Conservation (phyloP, 2,329 filamentous ascomycete species). For the Cercospora berteroae region DNA sequence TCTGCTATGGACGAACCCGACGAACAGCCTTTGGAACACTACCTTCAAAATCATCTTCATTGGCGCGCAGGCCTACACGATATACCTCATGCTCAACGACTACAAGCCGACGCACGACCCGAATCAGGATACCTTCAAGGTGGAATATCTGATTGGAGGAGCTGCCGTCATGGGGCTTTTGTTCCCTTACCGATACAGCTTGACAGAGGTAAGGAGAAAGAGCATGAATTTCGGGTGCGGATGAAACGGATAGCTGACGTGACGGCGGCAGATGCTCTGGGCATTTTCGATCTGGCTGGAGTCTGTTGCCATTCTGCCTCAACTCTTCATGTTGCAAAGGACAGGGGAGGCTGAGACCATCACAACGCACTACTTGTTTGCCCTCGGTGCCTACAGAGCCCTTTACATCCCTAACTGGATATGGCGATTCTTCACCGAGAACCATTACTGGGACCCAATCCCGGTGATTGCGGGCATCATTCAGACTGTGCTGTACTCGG, state of each 20-base stretch:
- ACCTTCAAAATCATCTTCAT: conserved; percentile 97
- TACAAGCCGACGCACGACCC: conserved; percentile 98
- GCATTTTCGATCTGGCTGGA: conserved; percentile 98
- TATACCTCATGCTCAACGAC: conserved; percentile 96
- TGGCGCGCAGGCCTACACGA: conserved; percentile 81
- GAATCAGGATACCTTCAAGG: conserved; percentile 94
- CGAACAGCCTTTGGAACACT: conserved; percentile 72
- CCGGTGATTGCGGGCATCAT: conserved; percentile 84
- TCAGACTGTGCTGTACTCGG: conserved; percentile 93
- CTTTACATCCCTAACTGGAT: conserved; percentile 99
- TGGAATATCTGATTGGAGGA: conserved; percentile 86
- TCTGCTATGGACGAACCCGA: conserved; percentile 75
- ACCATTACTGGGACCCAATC: conserved; percentile 69
- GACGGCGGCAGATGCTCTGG: conserved; percentile 71
- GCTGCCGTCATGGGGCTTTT: conserved; percentile 75
- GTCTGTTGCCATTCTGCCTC: conserved; percentile 90
- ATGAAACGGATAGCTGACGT: conserved; percentile 1
- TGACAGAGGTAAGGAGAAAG: conserved; percentile 57
- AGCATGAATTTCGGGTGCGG: neutral
- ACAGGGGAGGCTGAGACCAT: conserved; percentile 99
- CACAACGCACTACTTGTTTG: conserved; percentile 95
- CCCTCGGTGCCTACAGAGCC: conserved; percentile 84
- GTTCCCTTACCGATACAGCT: conserved; percentile 79
- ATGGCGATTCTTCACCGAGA: conserved; percentile 79
- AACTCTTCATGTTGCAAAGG: conserved; percentile 96